Percentiles rank a stretch among this genome's conserved stretches.
Evolutionary conservation across 352 stramenopile genomes (phyloP).

Genomic region (Globisporangium alternatum): DNA sequence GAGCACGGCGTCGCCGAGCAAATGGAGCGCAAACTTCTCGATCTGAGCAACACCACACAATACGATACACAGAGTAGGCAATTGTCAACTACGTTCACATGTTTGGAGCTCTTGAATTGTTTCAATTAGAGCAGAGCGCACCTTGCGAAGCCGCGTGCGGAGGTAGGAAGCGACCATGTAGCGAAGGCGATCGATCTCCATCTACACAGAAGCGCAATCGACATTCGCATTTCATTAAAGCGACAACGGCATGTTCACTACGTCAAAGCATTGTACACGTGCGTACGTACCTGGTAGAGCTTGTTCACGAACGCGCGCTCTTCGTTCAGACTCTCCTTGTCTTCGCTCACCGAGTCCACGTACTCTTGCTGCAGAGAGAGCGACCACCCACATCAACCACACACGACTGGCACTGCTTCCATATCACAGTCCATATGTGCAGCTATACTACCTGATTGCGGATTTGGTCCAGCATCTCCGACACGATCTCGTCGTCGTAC

Average conservation of each 20-base stretch:
- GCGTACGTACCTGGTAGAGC: slow-evolving; percentile 56
- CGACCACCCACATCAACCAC: background rate
- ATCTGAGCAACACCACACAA: slow-evolving; percentile 34
- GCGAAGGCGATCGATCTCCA: slow-evolving; percentile 85
- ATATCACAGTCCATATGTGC: background rate
- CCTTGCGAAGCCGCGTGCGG: slow-evolving; percentile 71
- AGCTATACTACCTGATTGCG: slow-evolving; percentile 53
- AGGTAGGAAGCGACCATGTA: slow-evolving; percentile 86
- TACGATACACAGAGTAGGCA: no score
- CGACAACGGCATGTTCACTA: background rate
- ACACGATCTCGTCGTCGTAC: slow-evolving; percentile 77
- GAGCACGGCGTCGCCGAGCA: slow-evolving; percentile 44
- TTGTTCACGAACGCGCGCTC: slow-evolving; percentile 83
- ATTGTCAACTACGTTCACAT: background rate
- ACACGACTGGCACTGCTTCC: no score
- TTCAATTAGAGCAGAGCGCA: slow-evolving; percentile 4
- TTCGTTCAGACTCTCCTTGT: slow-evolving; percentile 58
- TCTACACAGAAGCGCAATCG: slow-evolving; percentile 24
- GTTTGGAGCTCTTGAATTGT: background rate
- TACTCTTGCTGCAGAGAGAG: slow-evolving; percentile 63
- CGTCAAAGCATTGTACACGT: background rate
- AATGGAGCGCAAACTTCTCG: slow-evolving; percentile 66
- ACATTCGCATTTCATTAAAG: background rate
- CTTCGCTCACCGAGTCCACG: slow-evolving; percentile 75
- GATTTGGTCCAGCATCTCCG: slow-evolving; percentile 83